Evolutionary conservation across 495 filamentous ascomycete genomes (phyloP), one percentile per base, ranked within the genome.

Genomic region (Penicillium crystallinum): DNA sequence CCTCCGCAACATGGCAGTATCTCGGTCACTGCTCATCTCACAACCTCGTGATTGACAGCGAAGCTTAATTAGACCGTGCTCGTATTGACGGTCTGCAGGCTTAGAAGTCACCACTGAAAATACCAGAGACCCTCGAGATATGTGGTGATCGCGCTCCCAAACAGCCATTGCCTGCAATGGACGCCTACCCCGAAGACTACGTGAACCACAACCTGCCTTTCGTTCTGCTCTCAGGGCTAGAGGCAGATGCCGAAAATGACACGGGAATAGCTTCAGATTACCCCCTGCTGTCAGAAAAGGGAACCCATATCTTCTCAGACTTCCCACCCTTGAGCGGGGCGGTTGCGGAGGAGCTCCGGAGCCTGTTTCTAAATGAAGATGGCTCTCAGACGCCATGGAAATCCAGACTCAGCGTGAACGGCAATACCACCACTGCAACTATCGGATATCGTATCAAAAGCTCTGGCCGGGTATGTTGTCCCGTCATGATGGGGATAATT

Each of bases 131-230:
- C 36, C 17, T 22, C 36, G 51, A 65, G 69, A 68, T 39, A 76
- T 76, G 73, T 63, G 66, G 63, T 76, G 73, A 76, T 58, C 51
- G 43, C 47, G 40, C 45, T 48, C 30, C 48, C 19, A 57, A 63
- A 49, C 55, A 65, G 52, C 46, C 50, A 50, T 56, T 64, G 68
- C 72, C 71, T 70, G 70, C 70, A 62, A 96, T 96, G 91, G 90
- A 96, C 74, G 90, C 82, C 54, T 96, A 93, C 71, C 89, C 90
- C 34, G 65, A 77, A 57, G 83, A 85, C 62, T 92, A 90, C 71
- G 74, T 91, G 70, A 79, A 82, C 67, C 90, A 91, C 70, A 90
- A 89, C 64, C 73, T 89, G 52, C 91, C 91, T 14, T 78, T 93
- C 31, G 70, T 96, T 51, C 67, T 95, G 18, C 76, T 93, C 23